Percentiles rank a stretch among this genome's conserved stretches.
phyloP scores from a whole-genome alignment of 371 early-diverging fungal species.

The Coemansia sp. region DNA sequence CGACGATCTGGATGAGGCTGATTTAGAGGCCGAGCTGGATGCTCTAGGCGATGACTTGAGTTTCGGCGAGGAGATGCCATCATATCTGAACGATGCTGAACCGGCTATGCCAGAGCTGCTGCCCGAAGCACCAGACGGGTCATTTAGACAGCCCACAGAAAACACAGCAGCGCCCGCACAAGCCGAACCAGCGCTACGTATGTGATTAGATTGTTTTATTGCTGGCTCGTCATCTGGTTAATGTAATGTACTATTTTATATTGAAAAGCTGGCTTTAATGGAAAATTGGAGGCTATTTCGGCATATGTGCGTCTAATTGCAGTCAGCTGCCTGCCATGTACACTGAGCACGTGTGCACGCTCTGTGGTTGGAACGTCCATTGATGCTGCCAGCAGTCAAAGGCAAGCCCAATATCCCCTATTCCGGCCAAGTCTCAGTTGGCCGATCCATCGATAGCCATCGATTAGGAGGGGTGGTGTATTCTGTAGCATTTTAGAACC shows the following conservation, averaged over 20 bases:
- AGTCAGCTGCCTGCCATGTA: neutral
- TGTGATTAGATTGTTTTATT: conserved; percentile 9
- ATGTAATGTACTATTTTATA: neutral
- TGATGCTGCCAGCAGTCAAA: neutral
- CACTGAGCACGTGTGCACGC: conserved; percentile 1
- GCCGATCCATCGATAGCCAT: conserved; percentile 8
- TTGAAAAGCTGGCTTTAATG: neutral
- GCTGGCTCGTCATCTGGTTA: neutral
- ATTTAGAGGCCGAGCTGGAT: conserved; percentile 96
- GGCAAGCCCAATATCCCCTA: neutral
- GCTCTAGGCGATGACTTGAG: conserved; percentile 88
- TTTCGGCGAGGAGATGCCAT: conserved; percentile 69
- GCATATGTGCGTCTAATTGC: neutral
- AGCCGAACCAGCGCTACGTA: conserved; percentile 41
- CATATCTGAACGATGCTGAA: conserved; percentile 32
- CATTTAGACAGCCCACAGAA: conserved; percentile 14
- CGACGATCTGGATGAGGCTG: conserved; percentile 94
- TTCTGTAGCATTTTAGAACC: neutral
- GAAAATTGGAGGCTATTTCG: no score
- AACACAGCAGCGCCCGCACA: conserved; percentile 9
- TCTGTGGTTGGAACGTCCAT: neutral
- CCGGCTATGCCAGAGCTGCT: conserved; percentile 44
- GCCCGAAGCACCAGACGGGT: conserved; percentile 34
- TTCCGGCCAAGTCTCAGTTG: neutral
- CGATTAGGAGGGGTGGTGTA: neutral